Percentiles rank a stretch among this genome's conserved stretches.
phyloP scores from a whole-genome alignment of 108 stramenopile genomes.

The Skeletonema menzelii region DNA sequence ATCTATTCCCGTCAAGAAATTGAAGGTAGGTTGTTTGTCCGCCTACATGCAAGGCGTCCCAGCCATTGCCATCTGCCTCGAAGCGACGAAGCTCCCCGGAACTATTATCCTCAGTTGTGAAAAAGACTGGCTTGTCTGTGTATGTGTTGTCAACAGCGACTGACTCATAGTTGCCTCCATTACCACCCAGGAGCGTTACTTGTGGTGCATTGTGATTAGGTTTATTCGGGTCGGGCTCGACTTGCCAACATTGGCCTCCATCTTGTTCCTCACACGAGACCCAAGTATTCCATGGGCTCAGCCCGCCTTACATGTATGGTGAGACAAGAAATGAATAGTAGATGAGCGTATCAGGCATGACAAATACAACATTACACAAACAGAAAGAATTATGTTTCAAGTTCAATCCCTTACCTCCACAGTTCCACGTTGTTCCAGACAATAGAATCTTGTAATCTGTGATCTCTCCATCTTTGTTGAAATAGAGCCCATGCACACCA shows the following conservation, averaged over 20 bases:
- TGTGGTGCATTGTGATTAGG: background rate
- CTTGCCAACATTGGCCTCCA: conserved; percentile 6
- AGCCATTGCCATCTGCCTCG: background rate
- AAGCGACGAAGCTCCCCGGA: conserved; percentile 38
- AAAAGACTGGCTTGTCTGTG: conserved; percentile 39
- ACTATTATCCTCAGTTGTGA: conserved; percentile 52
- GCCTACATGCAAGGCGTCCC: conserved; percentile 2
- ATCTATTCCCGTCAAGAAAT: background rate
- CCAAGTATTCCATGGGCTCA: conserved; percentile 2
- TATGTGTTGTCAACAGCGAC: conserved; percentile 57
- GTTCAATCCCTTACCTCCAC: too few species aligned
- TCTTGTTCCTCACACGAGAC: background rate
- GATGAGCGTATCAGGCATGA: too few species aligned
- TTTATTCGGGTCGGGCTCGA: background rate
- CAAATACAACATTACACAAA: too few species aligned
- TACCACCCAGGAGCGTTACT: background rate
- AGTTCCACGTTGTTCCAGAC: conserved; percentile 45
- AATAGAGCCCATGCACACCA: conserved; percentile 56
- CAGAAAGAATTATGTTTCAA: too few species aligned
- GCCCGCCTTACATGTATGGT: too few species aligned
- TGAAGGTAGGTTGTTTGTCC: background rate
- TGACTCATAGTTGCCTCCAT: background rate
- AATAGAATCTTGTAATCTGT: conserved; percentile 44
- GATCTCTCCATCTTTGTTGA: conserved; percentile 42
- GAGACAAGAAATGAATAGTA: too few species aligned